Evolutionary conservation across 2,329 filamentous ascomycete genomes (phyloP), one percentile per base, ranked within the genome.

Genomic region (Fusarium sp.): DNA sequence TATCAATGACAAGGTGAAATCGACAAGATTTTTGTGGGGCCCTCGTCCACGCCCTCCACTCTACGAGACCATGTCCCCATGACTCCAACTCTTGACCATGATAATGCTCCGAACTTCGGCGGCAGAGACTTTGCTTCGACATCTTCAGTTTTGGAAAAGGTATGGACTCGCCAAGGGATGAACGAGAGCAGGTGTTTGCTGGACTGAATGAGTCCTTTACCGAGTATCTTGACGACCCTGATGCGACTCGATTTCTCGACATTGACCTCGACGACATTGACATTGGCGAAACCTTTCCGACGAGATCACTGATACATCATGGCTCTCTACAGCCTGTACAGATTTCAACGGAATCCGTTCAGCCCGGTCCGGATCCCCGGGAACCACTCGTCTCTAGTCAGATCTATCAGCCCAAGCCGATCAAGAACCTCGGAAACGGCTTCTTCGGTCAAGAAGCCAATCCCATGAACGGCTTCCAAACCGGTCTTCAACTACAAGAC

Each of bases 1-100:
- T 22, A n/a, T 60, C 35, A 27, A 50, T 25, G 33, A 50, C 50
- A 66, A 59, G 65, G 65, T 59, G 58, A 63, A 66, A 56, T 66
- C 33, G 36, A 63, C 65, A 57, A 57, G 65, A 20, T 63, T 63
- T 45, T 63, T 57, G 65, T 66, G 65, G 65, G 65, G 16, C 45
- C 10, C 20, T 14, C 22, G 13, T 59, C 42, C 22, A 59, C 65
- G 29, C 58, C 59, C 47, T 56, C 54, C 58, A 27, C 29, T 62
- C 35, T 29, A 54, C 27, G 4, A 13, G 27, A 45, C 22, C 11
- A 25, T 22, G 16, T 9, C 18, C 36, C 36, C 16, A 27, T 58
- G 52, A 56, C 52, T 56, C 54, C 22, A 58, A 29, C 18, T 52
- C 18, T n/a, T 25, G 54, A 57, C 52, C 54, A 57, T 57, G 33